Percentiles rank a stretch among this genome's conserved stretches.
Evolutionary conservation across 2,329 filamentous ascomycete species (phyloP).

Genomic region (Metarhizium rileyi): DNA sequence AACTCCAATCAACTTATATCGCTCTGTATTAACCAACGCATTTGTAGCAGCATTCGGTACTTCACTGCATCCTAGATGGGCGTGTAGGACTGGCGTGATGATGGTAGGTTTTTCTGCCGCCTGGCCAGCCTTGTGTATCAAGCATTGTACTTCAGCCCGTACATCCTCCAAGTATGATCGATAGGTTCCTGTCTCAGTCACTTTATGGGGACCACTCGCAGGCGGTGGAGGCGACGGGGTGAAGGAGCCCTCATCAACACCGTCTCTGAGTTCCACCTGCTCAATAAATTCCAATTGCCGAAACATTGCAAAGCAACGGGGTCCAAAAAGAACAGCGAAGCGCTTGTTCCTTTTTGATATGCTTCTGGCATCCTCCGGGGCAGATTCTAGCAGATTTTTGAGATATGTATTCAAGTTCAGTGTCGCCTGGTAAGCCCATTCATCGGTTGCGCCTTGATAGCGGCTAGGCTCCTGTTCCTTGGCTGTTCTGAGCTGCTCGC

Average conservation of each 20-base stretch:
- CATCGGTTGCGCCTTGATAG: slow-evolving; percentile 32
- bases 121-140: slow-evolving; percentile 26
- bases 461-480: slow-evolving; percentile 36
- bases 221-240: slow-evolving; percentile 25
- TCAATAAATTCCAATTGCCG: slow-evolving; percentile 39
- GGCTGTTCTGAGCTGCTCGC: slow-evolving; percentile 27
- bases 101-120: slow-evolving; percentile 19
- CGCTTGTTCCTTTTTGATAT: slow-evolving; percentile 49
- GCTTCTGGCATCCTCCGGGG: slow-evolving; percentile 27
- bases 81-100: slow-evolving; percentile 22
- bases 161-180: slow-evolving; percentile 41
- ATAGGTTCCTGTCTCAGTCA: slow-evolving; percentile 29
- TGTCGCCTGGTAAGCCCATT: slow-evolving; percentile 31
- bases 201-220: slow-evolving; percentile 20
- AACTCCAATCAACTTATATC: slow-evolving; percentile 28
- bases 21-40: slow-evolving; percentile 20
- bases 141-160: slow-evolving; percentile 36
- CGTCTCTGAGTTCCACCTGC: slow-evolving; percentile 25
- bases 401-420: slow-evolving; percentile 41
- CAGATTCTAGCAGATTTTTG: slow-evolving; percentile 34
- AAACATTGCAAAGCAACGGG: slow-evolving; percentile 39
- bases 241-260: slow-evolving; percentile 29
- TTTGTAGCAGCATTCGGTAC: slow-evolving; percentile 17
- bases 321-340: slow-evolving; percentile 43
- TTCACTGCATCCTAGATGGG: slow-evolving; percentile 21